A percentile compares a stretch with the other conserved stretches of the same genome.
Conservation (phyloP, 2,329 filamentous ascomycete genomes). For the Exophiala alcalophila region DNA sequence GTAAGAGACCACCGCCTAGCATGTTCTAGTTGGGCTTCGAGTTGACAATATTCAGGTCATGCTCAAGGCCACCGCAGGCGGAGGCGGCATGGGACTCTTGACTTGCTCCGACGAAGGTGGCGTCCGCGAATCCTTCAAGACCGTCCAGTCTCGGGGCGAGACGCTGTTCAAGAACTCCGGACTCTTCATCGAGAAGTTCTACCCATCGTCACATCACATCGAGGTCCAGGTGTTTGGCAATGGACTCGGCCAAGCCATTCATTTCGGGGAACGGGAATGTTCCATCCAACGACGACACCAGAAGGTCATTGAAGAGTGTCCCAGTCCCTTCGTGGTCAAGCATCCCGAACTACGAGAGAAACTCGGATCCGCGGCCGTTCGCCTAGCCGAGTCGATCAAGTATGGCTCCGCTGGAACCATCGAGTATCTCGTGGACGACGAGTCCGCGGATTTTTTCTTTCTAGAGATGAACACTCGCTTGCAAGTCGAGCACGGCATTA, state of each 20-base stretch:
- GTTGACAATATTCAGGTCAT: conserved; percentile 50
- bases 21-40: conserved; percentile 1
- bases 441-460: conserved; percentile 72
- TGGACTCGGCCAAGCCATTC: conserved; percentile 70
- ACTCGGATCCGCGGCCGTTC: conserved; percentile 67
- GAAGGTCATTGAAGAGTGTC: conserved; percentile 87
- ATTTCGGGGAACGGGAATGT: conserved; percentile 85
- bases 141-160: conserved; percentile 70
- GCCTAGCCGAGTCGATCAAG: conserved; percentile 53
- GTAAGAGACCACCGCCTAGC: conserved; percentile 33
- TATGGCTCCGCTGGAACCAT: conserved; percentile 89
- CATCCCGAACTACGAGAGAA: conserved; percentile 59
- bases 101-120: conserved; percentile 68
- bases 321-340: conserved; percentile 63
- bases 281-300: conserved; percentile 83
- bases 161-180: conserved; percentile 81
- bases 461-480: conserved; percentile 59
- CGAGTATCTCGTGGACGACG: conserved; percentile 85
- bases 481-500: conserved; percentile 59
- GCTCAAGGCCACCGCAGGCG: conserved; percentile 75
- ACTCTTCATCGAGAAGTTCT: conserved; percentile 81
- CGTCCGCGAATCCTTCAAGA: conserved; percentile 67
- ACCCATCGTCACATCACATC: conserved; percentile 75
- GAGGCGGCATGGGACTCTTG: conserved; percentile 81
- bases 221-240: conserved; percentile 92